Base-by-base conservation (phyloP, 1,284 basidiomycete genomes). In the Sporisorium exsertum region DNA sequence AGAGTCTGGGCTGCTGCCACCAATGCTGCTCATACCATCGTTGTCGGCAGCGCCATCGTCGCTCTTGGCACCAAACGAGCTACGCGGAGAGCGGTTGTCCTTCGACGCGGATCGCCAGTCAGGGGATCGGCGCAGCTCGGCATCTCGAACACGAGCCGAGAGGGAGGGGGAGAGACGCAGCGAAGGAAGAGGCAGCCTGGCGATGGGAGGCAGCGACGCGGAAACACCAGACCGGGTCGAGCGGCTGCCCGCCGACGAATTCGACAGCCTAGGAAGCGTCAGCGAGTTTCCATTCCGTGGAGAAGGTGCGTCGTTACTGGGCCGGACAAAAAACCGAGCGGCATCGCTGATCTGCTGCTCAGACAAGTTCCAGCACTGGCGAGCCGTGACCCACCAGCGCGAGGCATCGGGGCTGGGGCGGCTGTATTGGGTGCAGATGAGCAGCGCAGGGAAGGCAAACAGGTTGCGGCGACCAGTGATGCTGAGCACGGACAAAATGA, bases 341-440 rank as follows among this genome's bases (percentile, higher is more conserved):
- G 69, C 69, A 6, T 72, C 69, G 16, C 29, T 40, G 32, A 77
- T 66, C 49, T 72, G 74, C 22, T 61, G 61, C 51, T 77, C 74
- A 13, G 58, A 20, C 58, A 77, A 0, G 60, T 64, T 72, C 74
- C 74, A 77, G 65, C 74, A 77, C 66, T 77, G 69, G 15, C 74
- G 74, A 12, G 74, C 74, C 7, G 65, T 68, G 13, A 50, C 52
- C 74, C 74, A 77, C 74, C 74, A 77, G 7, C 74, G 69, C 26
- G 65, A 47, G 20, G 66, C 65, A 22, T 72, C 69, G 5, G 69
- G 74, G 37, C 52, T 69, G 18, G 74, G 62, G 7, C 74, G 69
- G 49, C 32, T 65, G 57, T 68, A 77, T 65, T 77, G 69, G 35
- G 69, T 77, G 63, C 69, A 69, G 27, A 77, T 62, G 32, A 77